Evolutionary conservation across 345 rosid genomes (phyloP).

Genomic region (Passiflora organensis): DNA sequence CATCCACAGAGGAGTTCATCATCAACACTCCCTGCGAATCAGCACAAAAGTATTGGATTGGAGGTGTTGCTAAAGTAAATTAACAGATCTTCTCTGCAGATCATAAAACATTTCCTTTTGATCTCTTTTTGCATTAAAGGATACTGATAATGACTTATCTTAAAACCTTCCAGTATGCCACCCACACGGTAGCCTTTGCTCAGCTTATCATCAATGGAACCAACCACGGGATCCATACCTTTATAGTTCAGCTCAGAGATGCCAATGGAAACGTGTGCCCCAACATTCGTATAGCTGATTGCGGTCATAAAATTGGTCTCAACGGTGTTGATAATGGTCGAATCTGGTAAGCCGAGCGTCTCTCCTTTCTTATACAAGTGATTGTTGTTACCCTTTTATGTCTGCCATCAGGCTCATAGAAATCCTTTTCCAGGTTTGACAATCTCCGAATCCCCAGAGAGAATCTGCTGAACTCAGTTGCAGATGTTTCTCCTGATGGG

Average conservation of each 20-base stretch:
- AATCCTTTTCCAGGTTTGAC: conserved; percentile 97
- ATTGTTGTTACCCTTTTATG: conserved; percentile 8
- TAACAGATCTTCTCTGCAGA: neutral
- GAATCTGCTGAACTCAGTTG: conserved; percentile 84
- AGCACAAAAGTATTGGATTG: conserved; percentile 98
- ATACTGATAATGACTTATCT: conserved; percentile 15
- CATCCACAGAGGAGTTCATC: conserved; percentile 64
- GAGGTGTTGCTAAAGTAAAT: conserved; percentile 87
- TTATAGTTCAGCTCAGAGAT: conserved; percentile 81
- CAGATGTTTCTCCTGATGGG: conserved; percentile 88
- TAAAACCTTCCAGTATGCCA: conserved; percentile 96
- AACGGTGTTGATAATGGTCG: conserved; percentile 98
- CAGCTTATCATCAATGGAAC: conserved; percentile 72
- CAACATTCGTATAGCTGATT: conserved; percentile 78
- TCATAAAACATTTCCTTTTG: neutral
- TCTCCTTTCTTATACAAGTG: neutral
- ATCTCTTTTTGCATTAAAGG: neutral
- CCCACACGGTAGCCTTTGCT: conserved; percentile 85
- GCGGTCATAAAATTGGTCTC: conserved; percentile 92
- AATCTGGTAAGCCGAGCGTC: conserved; percentile 55
- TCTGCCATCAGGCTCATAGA: no score
- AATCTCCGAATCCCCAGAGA: conserved; percentile 81
- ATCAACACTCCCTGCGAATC: conserved; percentile 92
- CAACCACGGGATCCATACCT: conserved; percentile 92
- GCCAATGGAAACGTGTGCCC: conserved; percentile 66